A percentile compares a stretch with the other conserved stretches of the same genome.
These are phyloP conservation scores for Kodamaea restingae DNA, from an alignment of 805 yeast genomes.

Conservation along the genomic window DNA sequence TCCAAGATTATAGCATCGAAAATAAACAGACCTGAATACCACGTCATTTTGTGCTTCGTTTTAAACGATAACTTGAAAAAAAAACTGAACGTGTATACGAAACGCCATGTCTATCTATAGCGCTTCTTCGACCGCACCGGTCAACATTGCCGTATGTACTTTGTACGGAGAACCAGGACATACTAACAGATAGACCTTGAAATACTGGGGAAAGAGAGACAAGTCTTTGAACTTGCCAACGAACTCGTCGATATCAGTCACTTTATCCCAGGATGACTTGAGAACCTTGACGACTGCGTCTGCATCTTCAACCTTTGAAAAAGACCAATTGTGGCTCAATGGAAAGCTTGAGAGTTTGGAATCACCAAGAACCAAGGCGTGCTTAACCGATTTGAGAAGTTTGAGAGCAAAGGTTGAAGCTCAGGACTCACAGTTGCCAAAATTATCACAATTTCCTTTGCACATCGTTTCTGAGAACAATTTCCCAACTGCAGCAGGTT, in stretches of 20 bases:
- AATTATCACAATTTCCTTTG: constrained; percentile 59
- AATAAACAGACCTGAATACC: no score
- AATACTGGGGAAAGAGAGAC: constrained; percentile 99
- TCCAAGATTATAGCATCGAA: no score
- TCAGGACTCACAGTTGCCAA: constrained; percentile 51
- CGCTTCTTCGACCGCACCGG: constrained; percentile 94
- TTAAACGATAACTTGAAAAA: background rate
- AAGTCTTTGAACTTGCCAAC: constrained; percentile 86
- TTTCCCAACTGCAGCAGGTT: constrained; percentile 98
- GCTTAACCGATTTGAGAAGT: constrained; percentile 69
- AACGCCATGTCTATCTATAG: constrained; percentile 50
- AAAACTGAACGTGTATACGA: background rate
- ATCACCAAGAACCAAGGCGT: constrained; percentile 61
- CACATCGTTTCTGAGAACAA: constrained; percentile 90
- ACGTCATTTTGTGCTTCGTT: background rate
- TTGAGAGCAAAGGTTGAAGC: constrained; percentile 62
- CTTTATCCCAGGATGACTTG: constrained; percentile 85
- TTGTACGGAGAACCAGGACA: background rate
- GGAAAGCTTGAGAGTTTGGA: constrained; percentile 74
- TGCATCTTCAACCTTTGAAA: constrained; percentile 49
- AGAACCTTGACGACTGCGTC: constrained; percentile 90
- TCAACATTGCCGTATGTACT: constrained; percentile 67
- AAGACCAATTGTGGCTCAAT: constrained; percentile 79
- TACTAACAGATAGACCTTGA: constrained; percentile 57
- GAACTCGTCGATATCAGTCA: constrained; percentile 91